Percentiles rank a stretch among this genome's conserved stretches.
phyloP scores from a whole-genome alignment of 768 basidiomycete species.

The Rhodotorula sphaerocarpa region DNA sequence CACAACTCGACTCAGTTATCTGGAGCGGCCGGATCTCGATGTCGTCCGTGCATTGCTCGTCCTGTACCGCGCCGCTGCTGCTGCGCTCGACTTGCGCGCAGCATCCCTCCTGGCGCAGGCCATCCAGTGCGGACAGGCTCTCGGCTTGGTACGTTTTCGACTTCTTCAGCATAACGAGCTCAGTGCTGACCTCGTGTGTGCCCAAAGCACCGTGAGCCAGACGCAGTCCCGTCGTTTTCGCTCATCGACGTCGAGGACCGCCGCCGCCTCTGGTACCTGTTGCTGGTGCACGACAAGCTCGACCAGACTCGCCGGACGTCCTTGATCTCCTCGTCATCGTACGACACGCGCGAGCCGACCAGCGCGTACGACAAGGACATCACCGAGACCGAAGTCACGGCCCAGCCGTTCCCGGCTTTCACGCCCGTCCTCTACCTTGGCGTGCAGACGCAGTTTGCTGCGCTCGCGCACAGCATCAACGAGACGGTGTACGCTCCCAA shows the following conservation, averaged over 20 bases:
- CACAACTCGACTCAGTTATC: slow-evolving; percentile 12
- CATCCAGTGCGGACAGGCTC: slow-evolving; percentile 6
- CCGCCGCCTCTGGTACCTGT: slow-evolving; percentile 25
- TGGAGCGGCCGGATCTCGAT: slow-evolving; percentile 22
- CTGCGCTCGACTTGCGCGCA: slow-evolving; percentile 3
- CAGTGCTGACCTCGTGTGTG: too few species aligned
- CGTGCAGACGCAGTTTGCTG: slow-evolving; percentile 6
- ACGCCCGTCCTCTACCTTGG: slow-evolving; percentile 18
- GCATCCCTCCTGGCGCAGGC: slow-evolving; percentile 9
- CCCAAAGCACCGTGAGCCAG: slow-evolving; percentile 28
- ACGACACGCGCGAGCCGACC: slow-evolving; percentile 24
- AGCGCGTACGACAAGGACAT: slow-evolving; percentile 28
- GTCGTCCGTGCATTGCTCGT: slow-evolving; percentile 27
- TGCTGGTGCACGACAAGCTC: slow-evolving; percentile 28
- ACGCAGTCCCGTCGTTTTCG: not conserved
- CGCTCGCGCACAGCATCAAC: slow-evolving; percentile 1
- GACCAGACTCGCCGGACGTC: slow-evolving; percentile 7
- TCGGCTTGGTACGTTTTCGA: not conserved
- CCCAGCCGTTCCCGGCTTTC: slow-evolving; percentile 8
- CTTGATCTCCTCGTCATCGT: slow-evolving; percentile 4
- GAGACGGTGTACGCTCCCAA: slow-evolving; percentile 19
- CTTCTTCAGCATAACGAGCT: too few species aligned
- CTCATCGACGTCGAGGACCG: slow-evolving; percentile 24
- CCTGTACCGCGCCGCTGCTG: slow-evolving; percentile 6
- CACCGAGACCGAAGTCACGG: not conserved